Evolutionary conservation across 352 stramenopile species (phyloP).

Genomic region (Globisporangium paroecandrum): DNA sequence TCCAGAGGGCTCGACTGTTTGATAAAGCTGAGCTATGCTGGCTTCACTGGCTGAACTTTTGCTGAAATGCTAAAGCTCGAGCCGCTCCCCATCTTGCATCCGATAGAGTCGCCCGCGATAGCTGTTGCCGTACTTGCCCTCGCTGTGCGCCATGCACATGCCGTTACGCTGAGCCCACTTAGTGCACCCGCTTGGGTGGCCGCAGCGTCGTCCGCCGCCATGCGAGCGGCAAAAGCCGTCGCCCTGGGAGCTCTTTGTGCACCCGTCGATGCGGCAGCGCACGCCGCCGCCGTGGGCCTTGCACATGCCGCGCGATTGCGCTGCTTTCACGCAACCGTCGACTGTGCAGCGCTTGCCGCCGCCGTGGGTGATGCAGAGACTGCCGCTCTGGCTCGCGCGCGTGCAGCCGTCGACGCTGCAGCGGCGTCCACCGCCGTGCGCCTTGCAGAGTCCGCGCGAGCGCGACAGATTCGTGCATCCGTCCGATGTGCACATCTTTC

Average conservation of each 20-base stretch:
- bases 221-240: conserved; percentile 83
- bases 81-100: conserved; percentile 22
- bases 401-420: conserved; percentile 81
- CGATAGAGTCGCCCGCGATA: conserved; percentile 64
- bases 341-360: conserved; percentile 83
- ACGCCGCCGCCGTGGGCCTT: conserved; percentile 80
- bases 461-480: conserved; percentile 76
- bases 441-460: conserved; percentile 76
- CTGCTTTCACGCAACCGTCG: conserved; percentile 72
- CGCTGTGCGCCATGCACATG: conserved; percentile 84
- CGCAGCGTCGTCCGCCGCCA: conserved; percentile 65
- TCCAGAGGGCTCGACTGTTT: neutral
- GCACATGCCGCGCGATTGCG: conserved; percentile 80
- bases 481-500: conserved; percentile 79
- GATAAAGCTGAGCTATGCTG: neutral
- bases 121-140: conserved; percentile 80
- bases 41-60: neutral
- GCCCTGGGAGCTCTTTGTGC: conserved; percentile 76
- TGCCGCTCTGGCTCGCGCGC: conserved; percentile 75
- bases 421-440: conserved; percentile 64
- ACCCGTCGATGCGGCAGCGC: conserved; percentile 80
- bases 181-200: conserved; percentile 63
- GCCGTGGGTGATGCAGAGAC: conserved; percentile 79
- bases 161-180: conserved; percentile 84
- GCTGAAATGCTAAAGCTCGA: conserved; percentile 5